Conservation (phyloP, 2,329 filamentous ascomycete species). For the Phaeophleospora eucalypticola region DNA sequence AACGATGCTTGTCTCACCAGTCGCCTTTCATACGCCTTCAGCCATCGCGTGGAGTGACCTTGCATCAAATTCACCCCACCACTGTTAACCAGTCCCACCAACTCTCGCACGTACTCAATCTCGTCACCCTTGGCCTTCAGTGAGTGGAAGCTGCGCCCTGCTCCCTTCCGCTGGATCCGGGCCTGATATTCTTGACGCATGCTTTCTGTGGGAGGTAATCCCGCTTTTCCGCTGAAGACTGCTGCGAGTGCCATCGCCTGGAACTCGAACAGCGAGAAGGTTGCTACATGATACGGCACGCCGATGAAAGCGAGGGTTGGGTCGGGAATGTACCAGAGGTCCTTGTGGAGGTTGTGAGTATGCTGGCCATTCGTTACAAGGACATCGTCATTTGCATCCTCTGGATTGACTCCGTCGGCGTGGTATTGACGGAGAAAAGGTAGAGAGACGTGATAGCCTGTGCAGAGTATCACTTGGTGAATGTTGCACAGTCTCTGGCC, state of each 20-base stretch:
- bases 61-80: slow-evolving; percentile 26
- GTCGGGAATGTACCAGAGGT: slow-evolving; percentile 68
- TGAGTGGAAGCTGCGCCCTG: slow-evolving; percentile 44
- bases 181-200: slow-evolving; percentile 43
- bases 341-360: slow-evolving; percentile 63
- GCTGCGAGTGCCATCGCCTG: slow-evolving; percentile 60
- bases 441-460: slow-evolving; percentile 64
- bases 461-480: slow-evolving; percentile 61
- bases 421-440: slow-evolving; percentile 58
- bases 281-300: slow-evolving; percentile 62
- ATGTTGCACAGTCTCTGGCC: slow-evolving; percentile 53
- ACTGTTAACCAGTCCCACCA: slow-evolving; percentile 39
- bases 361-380: slow-evolving; percentile 61
- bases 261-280: slow-evolving; percentile 67
- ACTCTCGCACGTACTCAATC: slow-evolving; percentile 38
- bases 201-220: slow-evolving; percentile 42
- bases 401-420: slow-evolving; percentile 40
- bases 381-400: slow-evolving; percentile 49
- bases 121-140: slow-evolving; percentile 36
- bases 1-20: slow-evolving; percentile 33
- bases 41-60: slow-evolving; percentile 37
- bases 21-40: slow-evolving; percentile 33
- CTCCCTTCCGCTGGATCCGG: slow-evolving; percentile 36
- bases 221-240: slow-evolving; percentile 50
- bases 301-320: slow-evolving; percentile 55